These are phyloP conservation scores for Aspergillus calidoustus DNA, from an alignment of 2,329 filamentous ascomycete genomes.

Conservation along the genomic window DNA sequence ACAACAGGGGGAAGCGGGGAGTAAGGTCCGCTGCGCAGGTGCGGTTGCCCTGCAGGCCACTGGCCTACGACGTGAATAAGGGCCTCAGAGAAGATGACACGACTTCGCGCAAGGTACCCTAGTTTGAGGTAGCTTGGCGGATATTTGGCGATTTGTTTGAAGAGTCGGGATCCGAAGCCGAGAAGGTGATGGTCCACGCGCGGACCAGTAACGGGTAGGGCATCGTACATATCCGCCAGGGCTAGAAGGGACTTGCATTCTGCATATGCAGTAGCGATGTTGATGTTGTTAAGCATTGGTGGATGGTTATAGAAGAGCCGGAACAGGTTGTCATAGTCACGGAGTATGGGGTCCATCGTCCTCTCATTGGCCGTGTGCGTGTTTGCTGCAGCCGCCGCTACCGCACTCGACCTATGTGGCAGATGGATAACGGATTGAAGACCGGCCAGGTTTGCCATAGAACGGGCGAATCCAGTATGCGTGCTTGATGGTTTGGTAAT, in stretches of 20 bases:
- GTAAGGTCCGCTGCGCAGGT: slow-evolving; percentile 64
- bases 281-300: slow-evolving; percentile 78
- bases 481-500: slow-evolving; percentile 66
- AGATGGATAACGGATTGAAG: slow-evolving; percentile 59
- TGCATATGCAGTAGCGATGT: slow-evolving; percentile 89
- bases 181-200: slow-evolving; percentile 92
- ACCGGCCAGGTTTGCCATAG: slow-evolving; percentile 75
- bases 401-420: slow-evolving; percentile 54
- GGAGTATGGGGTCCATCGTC: slow-evolving; percentile 71
- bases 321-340: slow-evolving; percentile 95
- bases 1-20: slow-evolving; percentile 72
- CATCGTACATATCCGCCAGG: slow-evolving; percentile 94
- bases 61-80: slow-evolving; percentile 93
- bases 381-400: slow-evolving; percentile 31
- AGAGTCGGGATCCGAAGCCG: slow-evolving; percentile 86
- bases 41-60: slow-evolving; percentile 81
- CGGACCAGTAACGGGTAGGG: slow-evolving; percentile 82
- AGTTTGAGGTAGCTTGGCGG: slow-evolving; percentile 90
- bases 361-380: slow-evolving; percentile 50
- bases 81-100: slow-evolving; percentile 83
- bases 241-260: slow-evolving; percentile 89
- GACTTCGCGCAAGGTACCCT: slow-evolving; percentile 81
- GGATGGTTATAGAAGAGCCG: slow-evolving; percentile 95
- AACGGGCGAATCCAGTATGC: slow-evolving; percentile 79
- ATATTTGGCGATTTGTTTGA: slow-evolving; percentile 97